phyloP scores from a whole-genome alignment of 371 early-diverging fungal genomes.

The Catenaria anguillulae region DNA sequence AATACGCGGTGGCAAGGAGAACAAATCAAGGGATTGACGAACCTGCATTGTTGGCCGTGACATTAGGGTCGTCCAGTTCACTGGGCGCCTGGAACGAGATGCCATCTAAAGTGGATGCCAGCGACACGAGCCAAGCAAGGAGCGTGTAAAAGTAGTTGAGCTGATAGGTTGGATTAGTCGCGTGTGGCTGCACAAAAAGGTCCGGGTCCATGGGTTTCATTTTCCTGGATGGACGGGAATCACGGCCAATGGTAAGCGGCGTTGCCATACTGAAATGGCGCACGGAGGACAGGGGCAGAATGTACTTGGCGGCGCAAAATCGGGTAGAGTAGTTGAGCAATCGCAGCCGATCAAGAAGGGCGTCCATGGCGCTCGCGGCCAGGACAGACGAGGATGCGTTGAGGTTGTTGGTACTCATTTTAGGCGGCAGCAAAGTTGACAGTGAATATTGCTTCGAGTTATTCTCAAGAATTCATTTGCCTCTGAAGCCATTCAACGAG shows the following conservation, averaged over 20 bases:
- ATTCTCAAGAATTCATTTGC: no score
- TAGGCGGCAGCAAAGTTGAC: no score
- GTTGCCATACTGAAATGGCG: no score
- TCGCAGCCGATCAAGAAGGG: neutral
- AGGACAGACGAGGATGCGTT: no score
- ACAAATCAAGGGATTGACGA: no score
- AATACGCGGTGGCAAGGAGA: neutral
- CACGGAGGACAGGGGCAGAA: neutral
- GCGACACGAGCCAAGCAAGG: slow-evolving; percentile 26
- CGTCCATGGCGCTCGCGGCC: no score
- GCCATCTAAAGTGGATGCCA: no score
- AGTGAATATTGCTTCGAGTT: no score
- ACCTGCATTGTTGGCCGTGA: slow-evolving; percentile 30
- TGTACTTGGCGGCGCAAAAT: slow-evolving; percentile 4
- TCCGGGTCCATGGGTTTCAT: slow-evolving; percentile 20
- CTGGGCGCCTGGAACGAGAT: slow-evolving; percentile 25
- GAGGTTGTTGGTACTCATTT: no score
- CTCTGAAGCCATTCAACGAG: no score
- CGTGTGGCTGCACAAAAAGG: slow-evolving; percentile 22
- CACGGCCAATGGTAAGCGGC: neutral
- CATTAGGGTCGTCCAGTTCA: slow-evolving; percentile 39
- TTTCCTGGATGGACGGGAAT: slow-evolving; percentile 20
- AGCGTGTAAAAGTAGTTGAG: slow-evolving; percentile 28
- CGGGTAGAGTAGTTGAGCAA: neutral
- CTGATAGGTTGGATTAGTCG: slow-evolving; percentile 35